Evolutionary conservation across 768 basidiomycete species (phyloP).

Genomic region (Termitomyces titanicus): DNA sequence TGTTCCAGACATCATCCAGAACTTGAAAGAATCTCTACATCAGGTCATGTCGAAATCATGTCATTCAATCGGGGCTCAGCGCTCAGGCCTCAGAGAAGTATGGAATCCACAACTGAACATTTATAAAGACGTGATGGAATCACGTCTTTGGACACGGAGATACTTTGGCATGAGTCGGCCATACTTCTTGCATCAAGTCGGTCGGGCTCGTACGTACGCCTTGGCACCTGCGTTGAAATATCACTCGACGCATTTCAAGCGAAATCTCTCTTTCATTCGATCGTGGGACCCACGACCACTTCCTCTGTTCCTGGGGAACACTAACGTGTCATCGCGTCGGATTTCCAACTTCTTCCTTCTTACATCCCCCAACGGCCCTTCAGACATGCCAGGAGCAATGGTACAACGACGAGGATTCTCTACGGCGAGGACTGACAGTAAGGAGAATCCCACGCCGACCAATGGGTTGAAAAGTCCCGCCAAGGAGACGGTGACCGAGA

Average conservation of each 20-base stretch:
- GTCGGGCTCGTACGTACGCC: conserved; percentile 7
- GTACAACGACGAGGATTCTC: conserved; percentile 22
- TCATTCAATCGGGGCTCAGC: background rate
- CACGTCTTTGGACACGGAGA: conserved; percentile 5
- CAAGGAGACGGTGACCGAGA: conserved; percentile 4
- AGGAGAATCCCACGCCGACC: background rate
- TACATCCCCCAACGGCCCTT: conserved; percentile 2
- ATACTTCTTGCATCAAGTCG: conserved; percentile 17
- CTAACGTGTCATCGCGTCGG: conserved; percentile 8
- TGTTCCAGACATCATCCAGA: conserved; percentile 9
- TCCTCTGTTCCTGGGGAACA: conserved; percentile 3
- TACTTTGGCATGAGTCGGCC: conserved; percentile 16
- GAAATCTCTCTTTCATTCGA: conserved; percentile 11
- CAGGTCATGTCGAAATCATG: background rate
- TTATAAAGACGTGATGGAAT: conserved; percentile 11
- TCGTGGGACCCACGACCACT: conserved; percentile 9
- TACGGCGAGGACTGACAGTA: conserved; percentile 15
- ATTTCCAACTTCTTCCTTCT: background rate
- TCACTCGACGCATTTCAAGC: conserved; percentile 1
- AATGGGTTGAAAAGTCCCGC: background rate
- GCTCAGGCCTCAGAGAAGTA: too few species aligned
- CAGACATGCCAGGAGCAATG: conserved; percentile 11
- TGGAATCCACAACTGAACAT: background rate
- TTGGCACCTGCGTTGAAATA: conserved; percentile 4
- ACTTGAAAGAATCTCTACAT: background rate